Evolutionary conservation across 1,284 basidiomycete species (phyloP), one percentile per base, ranked within the genome.

Genomic region (Apiotrichum akiyoshidainum): DNA sequence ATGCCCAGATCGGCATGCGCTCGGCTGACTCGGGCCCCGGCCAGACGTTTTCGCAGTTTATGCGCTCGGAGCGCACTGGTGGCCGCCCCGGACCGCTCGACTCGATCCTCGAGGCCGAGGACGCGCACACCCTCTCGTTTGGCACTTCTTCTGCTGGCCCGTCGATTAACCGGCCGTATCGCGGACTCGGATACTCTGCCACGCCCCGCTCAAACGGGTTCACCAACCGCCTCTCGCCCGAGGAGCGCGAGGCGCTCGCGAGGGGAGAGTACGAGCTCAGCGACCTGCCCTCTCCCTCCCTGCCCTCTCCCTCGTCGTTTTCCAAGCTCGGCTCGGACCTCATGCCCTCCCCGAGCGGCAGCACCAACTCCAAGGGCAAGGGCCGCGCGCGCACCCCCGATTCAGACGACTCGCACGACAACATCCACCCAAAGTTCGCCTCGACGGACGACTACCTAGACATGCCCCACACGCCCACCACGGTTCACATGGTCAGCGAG

Each of bases 281-380:
- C 12, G 37, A 37, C 12, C 37, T 31, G 26, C 26, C 26, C 26
- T 31, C 26, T 31, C 26, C 26, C 7, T 31, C n/a, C 12, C 37
- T 31, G 26, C 26, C 26, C 26, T 31, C 26, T 31, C 26, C 26
- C 7, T 31, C n/a, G n/a, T n/a, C 26, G 7, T 31, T 31, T 31
- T 31, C 26, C 26, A 31, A 31, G 26, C 26, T 31, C 26, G 26
- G 26, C 26, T 31, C 26, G 7, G 26, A 31, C 26, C 3, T 7
- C 26, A 31, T 31, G 7, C 26, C 26, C 26, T 31, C 26, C 26
- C 26, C 26, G 26, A 31, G 26, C 26, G 26, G 26, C 26, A 31
- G 26, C 26, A 37, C 12, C 37, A 37, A 16, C 37, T 11, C 37
- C 35, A 50, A 50, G 48, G 37, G 37, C 48, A 50, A 50, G 48